Conservation (phyloP, 1,284 basidiomycete species). For the Phylloporus sp. region DNA sequence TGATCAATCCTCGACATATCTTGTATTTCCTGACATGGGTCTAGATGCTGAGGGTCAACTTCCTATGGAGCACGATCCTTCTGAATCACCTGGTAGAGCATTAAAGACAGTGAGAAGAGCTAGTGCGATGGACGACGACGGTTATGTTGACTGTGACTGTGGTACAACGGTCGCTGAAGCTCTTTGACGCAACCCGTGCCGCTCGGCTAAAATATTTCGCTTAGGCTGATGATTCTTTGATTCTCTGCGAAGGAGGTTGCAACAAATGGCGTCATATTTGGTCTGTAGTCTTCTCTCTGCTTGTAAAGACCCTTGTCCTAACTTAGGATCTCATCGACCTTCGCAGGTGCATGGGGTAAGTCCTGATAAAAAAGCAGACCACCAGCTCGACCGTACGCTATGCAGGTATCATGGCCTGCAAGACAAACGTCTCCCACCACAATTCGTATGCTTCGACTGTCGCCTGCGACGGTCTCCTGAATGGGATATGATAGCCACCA, state of each 20-base stretch:
- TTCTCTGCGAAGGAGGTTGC: slow-evolving; percentile 74
- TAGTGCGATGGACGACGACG: slow-evolving; percentile 24
- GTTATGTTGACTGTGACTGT: slow-evolving; percentile 65
- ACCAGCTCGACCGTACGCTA: slow-evolving; percentile 5
- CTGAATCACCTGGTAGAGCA: background rate
- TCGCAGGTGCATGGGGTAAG: slow-evolving; percentile 80
- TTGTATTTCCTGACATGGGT: slow-evolving; percentile 4
- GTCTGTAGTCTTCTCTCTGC: slow-evolving; percentile 47
- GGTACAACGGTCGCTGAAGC: slow-evolving; percentile 55
- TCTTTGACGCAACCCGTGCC: background rate
- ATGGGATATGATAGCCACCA: slow-evolving; percentile 71
- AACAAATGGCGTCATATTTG: slow-evolving; percentile 77
- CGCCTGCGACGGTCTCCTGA: slow-evolving; percentile 67
- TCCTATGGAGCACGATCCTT: slow-evolving; percentile 16
- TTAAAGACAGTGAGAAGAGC: slow-evolving; percentile 5
- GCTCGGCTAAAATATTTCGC: slow-evolving; percentile 20
- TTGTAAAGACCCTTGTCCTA: slow-evolving; percentile 6
- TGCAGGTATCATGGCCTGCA: slow-evolving; percentile 66
- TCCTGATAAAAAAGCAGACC: slow-evolving; percentile 2
- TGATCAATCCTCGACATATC: slow-evolving; percentile 49
- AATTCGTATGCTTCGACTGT: slow-evolving; percentile 76
- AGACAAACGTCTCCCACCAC: slow-evolving; percentile 62
- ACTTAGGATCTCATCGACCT: slow-evolving; percentile 6
- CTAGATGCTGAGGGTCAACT: slow-evolving; percentile 59
- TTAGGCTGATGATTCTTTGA: slow-evolving; percentile 59